A percentile compares a stretch with the other conserved stretches of the same genome.
Evolutionary conservation across 257 asterid species (phyloP).

Genomic region (Forsythia viridissima): DNA sequence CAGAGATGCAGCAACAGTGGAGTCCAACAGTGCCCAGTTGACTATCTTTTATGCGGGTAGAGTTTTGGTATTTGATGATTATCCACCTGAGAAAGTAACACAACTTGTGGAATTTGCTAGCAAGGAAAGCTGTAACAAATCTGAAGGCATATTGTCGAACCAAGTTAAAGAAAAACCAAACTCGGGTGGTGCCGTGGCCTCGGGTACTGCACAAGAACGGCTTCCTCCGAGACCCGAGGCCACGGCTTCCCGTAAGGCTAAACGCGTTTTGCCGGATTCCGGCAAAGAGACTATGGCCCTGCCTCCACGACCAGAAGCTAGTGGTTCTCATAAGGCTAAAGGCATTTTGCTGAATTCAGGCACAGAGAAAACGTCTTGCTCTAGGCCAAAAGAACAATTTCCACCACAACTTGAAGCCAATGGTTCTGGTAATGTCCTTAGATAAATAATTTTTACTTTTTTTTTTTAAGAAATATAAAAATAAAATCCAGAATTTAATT

Average conservation of each 20-base stretch:
- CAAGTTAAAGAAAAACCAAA: neutral
- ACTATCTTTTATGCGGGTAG: conserved; percentile 25
- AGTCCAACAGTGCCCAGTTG: conserved; percentile 7
- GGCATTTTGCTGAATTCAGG: conserved; percentile 36
- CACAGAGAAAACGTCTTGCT: conserved; percentile 28
- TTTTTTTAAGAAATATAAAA: too few relatives aligned
- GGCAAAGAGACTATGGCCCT: neutral
- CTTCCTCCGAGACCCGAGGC: neutral
- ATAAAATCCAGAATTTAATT: too few relatives aligned
- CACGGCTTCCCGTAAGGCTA: neutral
- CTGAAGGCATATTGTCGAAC: neutral
- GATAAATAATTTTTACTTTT: neutral
- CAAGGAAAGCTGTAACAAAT: conserved; percentile 5
- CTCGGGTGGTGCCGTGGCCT: neutral
- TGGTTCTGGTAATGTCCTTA: conserved; percentile 39
- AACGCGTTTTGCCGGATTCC: neutral
- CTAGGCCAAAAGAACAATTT: conserved; percentile 12
- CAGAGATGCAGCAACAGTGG: conserved; percentile 6
- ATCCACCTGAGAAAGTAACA: conserved; percentile 22
- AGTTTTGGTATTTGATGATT: conserved; percentile 27
- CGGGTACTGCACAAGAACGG: neutral
- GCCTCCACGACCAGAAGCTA: neutral
- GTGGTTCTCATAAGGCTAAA: conserved; percentile 21
- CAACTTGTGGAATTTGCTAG: conserved; percentile 16
- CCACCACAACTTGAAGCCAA: conserved; percentile 36